Base-by-base conservation (phyloP, 352 stramenopile genomes). In the Plasmopara viticola region DNA sequence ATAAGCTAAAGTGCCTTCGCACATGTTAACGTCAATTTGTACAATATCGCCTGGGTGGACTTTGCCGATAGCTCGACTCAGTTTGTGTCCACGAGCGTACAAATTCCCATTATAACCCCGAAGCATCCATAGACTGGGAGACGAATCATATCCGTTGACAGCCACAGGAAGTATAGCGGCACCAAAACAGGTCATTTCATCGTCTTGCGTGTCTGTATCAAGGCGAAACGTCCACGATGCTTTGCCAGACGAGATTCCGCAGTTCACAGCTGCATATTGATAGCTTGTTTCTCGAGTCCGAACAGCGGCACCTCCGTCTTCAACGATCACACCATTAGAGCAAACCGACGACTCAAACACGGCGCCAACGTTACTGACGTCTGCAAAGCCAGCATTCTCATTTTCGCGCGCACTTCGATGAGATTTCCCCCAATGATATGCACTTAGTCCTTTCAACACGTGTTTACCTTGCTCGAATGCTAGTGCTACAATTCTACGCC, bases 161-260 rank as follows among this genome's bases (percentile, higher is more conserved):
- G 78, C 88, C 40, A 95, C 80, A 44, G 86, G 88, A 25, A 95
- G 67, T 42, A 92, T 92, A 6, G 86, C 85, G 20, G 88, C 88
- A 45, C 88, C 88, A 65, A 97, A 95, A 35, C 88, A 95, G 34
- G 84, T 96, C 83, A 94, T 95, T 58, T 97, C 88, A 38, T 97
- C 88, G 44, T 95, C 90, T 17, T 87, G 72, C 5, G 83, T 93
- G 56, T 95, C 86, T 6, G 89, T 88, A 69, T 94, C 86, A 14
- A 95, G 63, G 12, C 84, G 82, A 18, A 95, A 95, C 44, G 74
- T 87, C 86, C 86, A 95, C 9, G 79, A 87, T n/a, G 84, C 84
- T 45, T 87, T 84, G 6, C 84, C 80, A 6, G 72, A 72, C 6
- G 73, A 72, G 45, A 95, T 86, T 10, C 79, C 78, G 30, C 67